These are phyloP conservation scores for Boletus vermiculosoides DNA, from an alignment of 768 basidiomycete species.

Conservation along the genomic window DNA sequence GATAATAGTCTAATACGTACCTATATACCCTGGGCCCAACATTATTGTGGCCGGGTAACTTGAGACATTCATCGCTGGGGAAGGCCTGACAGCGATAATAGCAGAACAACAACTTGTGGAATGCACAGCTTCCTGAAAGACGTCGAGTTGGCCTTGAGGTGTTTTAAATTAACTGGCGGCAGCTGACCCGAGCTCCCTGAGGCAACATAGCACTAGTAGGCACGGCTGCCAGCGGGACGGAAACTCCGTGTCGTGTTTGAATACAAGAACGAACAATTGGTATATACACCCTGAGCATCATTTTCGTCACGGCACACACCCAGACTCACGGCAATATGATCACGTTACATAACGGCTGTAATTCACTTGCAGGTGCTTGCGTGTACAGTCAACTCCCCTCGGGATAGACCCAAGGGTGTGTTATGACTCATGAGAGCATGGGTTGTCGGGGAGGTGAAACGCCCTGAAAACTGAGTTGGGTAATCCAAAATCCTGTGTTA, in stretches of 20 bases:
- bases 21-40: constrained; percentile 7
- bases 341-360: neutral
- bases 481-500: too few relatives aligned
- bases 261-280: too few relatives aligned
- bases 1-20: neutral
- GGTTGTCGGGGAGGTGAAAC: too few relatives aligned
- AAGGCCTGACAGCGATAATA: neutral
- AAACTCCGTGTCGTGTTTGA: neutral
- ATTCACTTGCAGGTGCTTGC: neutral
- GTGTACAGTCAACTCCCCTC: too few relatives aligned
- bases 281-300: too few relatives aligned
- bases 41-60: neutral
- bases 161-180: neutral
- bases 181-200: neutral
- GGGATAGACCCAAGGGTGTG: too few relatives aligned
- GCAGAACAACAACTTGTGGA: neutral
- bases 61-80: neutral
- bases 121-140: neutral
- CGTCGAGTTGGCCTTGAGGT: neutral
- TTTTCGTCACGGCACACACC: neutral
- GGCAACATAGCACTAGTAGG: neutral
- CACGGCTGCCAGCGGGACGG: neutral
- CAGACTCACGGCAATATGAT: neutral
- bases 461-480: too few relatives aligned
- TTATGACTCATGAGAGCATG: too few relatives aligned